Evolutionary conservation across 2,329 filamentous ascomycete genomes (phyloP).

Genomic region (Hymenoscyphus salicellus): DNA sequence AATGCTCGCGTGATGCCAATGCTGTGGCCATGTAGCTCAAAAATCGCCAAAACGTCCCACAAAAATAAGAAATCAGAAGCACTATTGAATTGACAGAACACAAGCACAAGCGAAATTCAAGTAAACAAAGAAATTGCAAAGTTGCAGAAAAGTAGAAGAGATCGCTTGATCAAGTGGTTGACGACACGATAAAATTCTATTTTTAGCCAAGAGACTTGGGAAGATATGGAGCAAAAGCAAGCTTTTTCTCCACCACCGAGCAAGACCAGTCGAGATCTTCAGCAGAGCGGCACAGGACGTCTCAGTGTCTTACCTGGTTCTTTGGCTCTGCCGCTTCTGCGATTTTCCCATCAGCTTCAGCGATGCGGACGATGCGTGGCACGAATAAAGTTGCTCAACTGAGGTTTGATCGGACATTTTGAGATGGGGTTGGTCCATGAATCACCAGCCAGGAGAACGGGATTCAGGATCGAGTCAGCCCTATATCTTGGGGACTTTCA

Average conservation of each 20-base stretch:
- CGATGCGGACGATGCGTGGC: neutral
- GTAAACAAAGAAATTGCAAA: too few relatives aligned
- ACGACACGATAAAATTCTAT: neutral
- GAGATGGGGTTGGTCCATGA: too few relatives aligned
- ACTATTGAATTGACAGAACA: too few relatives aligned
- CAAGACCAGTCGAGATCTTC: neutral
- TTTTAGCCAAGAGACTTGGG: neutral
- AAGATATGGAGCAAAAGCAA: neutral
- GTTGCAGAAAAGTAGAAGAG: neutral
- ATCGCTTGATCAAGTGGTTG: neutral
- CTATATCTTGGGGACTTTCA: neutral
- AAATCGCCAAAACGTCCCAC: neutral
- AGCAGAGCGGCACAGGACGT: too few relatives aligned
- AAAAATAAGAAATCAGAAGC: neutral
- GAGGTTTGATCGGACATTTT: neutral
- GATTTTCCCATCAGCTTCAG: too few relatives aligned
- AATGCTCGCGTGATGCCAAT: neutral
- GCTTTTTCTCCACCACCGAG: neutral
- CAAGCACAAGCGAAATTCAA: too few relatives aligned
- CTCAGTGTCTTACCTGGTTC: too few relatives aligned
- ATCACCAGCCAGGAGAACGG: neutral
- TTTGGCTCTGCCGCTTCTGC: too few relatives aligned
- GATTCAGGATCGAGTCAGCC: neutral
- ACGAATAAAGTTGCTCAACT: neutral
- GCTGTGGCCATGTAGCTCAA: neutral